Evolutionary conservation across 768 basidiomycete genomes (phyloP).

Genomic region (Lentinula aciculospora): DNA sequence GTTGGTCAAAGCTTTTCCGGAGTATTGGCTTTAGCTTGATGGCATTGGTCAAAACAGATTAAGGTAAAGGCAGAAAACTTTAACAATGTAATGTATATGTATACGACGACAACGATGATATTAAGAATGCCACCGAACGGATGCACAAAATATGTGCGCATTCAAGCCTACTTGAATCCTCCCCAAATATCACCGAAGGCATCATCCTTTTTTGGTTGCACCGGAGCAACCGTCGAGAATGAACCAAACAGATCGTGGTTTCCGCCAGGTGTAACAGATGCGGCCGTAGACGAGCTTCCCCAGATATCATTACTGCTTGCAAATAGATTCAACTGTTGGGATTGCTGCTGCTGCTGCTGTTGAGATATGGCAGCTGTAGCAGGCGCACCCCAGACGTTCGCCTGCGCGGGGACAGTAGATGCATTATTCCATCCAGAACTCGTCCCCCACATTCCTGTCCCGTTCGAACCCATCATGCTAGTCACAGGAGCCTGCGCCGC

Average conservation of each 20-base stretch:
- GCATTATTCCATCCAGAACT: slow-evolving; percentile 54
- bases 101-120: not conserved
- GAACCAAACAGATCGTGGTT: slow-evolving; percentile 30
- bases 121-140: not conserved
- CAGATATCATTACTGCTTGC: slow-evolving; percentile 54
- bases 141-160: no score
- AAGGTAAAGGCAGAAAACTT: not conserved
- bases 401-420: slow-evolving; percentile 26
- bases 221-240: slow-evolving; percentile 23
- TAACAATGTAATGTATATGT: not conserved
- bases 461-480: slow-evolving; percentile 51
- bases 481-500: slow-evolving; percentile 25
- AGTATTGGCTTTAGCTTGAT: slow-evolving; percentile 21
- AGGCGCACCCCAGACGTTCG: slow-evolving; percentile 33
- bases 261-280: slow-evolving; percentile 17
- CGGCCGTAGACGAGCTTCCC: slow-evolving; percentile 30
- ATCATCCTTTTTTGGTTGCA: slow-evolving; percentile 61
- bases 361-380: slow-evolving; percentile 14
- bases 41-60: slow-evolving; percentile 13
- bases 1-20: slow-evolving; percentile 17
- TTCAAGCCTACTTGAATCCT: slow-evolving; percentile 53
- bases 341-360: slow-evolving; percentile 16
- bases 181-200: slow-evolving; percentile 84
- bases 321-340: slow-evolving; percentile 31
- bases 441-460: slow-evolving; percentile 60